Conservation (phyloP, 2,329 filamentous ascomycete genomes). For the Aspergillus sp. region DNA sequence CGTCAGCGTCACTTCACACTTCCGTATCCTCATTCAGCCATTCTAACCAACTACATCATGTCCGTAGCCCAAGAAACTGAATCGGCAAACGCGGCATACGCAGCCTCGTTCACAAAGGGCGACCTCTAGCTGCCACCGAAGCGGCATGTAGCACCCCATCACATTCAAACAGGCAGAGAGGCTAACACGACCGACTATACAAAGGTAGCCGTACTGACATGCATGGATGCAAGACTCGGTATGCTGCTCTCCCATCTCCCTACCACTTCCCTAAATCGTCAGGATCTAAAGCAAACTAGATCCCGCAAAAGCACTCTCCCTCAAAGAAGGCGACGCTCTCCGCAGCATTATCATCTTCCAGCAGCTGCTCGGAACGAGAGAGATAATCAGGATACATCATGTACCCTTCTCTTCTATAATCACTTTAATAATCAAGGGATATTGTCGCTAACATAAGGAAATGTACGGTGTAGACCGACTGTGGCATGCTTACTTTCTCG, state of each 20-base stretch:
- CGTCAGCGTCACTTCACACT: no score
- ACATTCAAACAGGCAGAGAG: constrained; percentile 67
- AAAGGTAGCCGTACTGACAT: no score
- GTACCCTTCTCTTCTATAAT: constrained; percentile 13
- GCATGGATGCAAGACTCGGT: constrained; percentile 13
- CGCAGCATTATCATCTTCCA: constrained; percentile 76
- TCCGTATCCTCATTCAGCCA: no score
- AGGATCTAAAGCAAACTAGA: constrained; percentile 38
- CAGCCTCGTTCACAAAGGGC: constrained; percentile 62
- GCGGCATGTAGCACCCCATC: constrained; percentile 57
- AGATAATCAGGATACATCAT: constrained; percentile 64
- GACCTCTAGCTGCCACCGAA: constrained; percentile 66
- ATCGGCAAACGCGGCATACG: constrained; percentile 59
- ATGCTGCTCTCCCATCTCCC: constrained; percentile 14
- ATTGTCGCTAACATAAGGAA: no score
- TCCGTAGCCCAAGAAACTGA: constrained; percentile 50
- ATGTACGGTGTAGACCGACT: constrained; percentile 51
- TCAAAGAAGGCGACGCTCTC: constrained; percentile 68
- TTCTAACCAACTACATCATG: constrained; percentile 12
- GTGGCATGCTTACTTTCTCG: constrained; percentile 68
- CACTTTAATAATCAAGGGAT: no score
- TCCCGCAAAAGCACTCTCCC: constrained; percentile 66
- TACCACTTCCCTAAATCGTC: no score
- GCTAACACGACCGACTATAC: constrained; percentile 38
- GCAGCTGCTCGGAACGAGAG: constrained; percentile 72